A percentile compares a stretch with the other conserved stretches of the same genome.
Conservation (phyloP, 1,139 yeast genomes). For the Yamadazyma sp. region DNA sequence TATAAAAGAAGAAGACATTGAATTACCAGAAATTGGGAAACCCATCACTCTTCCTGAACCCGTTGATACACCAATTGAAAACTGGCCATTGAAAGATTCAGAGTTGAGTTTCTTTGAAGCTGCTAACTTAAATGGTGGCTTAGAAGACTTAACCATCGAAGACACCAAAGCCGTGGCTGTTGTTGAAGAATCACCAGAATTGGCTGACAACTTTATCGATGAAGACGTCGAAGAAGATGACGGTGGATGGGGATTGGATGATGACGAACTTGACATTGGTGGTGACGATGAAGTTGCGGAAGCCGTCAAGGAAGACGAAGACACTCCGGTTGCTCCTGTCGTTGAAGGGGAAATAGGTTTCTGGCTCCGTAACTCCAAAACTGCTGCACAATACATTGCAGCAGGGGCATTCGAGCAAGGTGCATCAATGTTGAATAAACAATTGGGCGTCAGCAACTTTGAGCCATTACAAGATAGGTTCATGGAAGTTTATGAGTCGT, state of each 20-base stretch:
- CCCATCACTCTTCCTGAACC: conserved; percentile 48
- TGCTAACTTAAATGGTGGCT: conserved; percentile 71
- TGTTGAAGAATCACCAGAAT: conserved; percentile 25
- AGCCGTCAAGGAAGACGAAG: conserved; percentile 13
- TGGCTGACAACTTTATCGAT: conserved; percentile 48
- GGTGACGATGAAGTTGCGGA: conserved; percentile 35
- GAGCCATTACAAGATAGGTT: conserved; percentile 85
- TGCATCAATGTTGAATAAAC: conserved; percentile 85
- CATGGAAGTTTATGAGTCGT: conserved; percentile 77
- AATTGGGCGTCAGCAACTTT: conserved; percentile 80
- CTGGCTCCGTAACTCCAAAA: conserved; percentile 88
- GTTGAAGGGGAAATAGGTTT: conserved; percentile 62
- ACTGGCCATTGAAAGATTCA: conserved; percentile 84
- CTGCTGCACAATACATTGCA: conserved; percentile 92
- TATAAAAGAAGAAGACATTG: conserved; percentile 62
- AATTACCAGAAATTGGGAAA: conserved; percentile 56
- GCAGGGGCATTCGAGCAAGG: conserved; percentile 98
- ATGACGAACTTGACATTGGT: conserved; percentile 22
- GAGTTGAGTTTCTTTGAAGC: conserved; percentile 80
- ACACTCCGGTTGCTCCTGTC: conserved; percentile 25
- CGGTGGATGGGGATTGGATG: conserved; percentile 32
- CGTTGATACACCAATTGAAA: conserved; percentile 43
- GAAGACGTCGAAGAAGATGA: conserved; percentile 51
- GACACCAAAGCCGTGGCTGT: conserved; percentile 26
- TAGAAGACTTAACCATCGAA: conserved; percentile 62